Conservation (phyloP, 208 protist genomes). For the Willaertia magna region DNA sequence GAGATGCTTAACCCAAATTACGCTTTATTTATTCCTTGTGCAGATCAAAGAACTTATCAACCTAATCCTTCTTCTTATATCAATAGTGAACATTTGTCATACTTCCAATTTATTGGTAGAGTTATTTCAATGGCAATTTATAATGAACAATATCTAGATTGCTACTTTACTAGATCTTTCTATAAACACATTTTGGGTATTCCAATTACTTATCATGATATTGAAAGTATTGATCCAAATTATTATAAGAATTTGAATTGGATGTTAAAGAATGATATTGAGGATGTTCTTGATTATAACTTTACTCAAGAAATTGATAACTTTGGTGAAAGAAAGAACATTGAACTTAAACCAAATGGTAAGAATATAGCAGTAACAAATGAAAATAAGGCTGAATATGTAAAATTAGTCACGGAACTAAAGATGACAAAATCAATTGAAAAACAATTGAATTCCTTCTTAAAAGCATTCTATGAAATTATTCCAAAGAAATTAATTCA, state of each 20-base stretch:
- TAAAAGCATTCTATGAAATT: constrained; percentile 38
- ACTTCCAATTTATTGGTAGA: constrained; percentile 41
- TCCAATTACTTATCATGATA: constrained; percentile 36
- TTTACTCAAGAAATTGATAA: constrained; percentile 37
- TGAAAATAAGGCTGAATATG: constrained; percentile 52
- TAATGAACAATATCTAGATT: constrained; percentile 74
- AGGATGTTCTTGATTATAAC: constrained; percentile 32
- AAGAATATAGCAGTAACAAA: constrained; percentile 44
- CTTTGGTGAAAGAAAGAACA: constrained; percentile 30
- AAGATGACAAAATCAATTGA: constrained; percentile 46
- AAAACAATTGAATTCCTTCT: constrained; percentile 45
- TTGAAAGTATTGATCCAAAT: constrained; percentile 38
- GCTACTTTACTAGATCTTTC: constrained; percentile 62
- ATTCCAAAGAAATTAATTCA: constrained; percentile 26
- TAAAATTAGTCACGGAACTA: constrained; percentile 42
- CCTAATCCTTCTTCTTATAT: constrained; percentile 50
- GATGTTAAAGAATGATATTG: constrained; percentile 37
- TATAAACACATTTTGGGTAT: constrained; percentile 60
- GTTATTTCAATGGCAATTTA: constrained; percentile 77
- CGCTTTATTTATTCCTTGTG: constrained; percentile 62
- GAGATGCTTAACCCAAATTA: constrained; percentile 74
- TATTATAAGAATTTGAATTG: constrained; percentile 21
- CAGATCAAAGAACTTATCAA: constrained; percentile 46
- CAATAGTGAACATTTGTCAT: constrained; percentile 18
- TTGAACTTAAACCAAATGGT: constrained; percentile 44